Conservation (phyloP, 768 basidiomycete species). For the Tulasnella sp. region DNA sequence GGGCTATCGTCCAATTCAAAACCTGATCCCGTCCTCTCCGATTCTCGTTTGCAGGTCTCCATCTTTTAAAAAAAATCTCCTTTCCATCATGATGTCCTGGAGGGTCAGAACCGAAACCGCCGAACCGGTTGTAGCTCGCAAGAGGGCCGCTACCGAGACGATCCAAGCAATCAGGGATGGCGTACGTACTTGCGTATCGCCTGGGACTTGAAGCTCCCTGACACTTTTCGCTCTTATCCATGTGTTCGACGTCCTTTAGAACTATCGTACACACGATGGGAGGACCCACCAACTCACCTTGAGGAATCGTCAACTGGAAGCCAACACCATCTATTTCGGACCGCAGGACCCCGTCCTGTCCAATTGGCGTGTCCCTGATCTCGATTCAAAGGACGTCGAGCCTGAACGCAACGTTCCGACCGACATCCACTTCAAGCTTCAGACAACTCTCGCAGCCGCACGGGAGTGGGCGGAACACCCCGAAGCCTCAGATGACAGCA, state of each 20-base stretch:
- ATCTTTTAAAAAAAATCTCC: not conserved
- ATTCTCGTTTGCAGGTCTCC: not conserved
- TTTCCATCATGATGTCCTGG: not conserved
- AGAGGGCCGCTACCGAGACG: not conserved
- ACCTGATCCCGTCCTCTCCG: not conserved
- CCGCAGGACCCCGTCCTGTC: constrained; percentile 13
- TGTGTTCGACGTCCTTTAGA: not conserved
- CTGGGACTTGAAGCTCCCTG: not conserved
- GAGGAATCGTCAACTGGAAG: constrained; percentile 1
- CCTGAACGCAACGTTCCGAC: not conserved
- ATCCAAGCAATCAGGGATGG: not conserved
- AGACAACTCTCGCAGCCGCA: constrained; percentile 15
- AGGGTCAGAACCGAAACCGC: not conserved
- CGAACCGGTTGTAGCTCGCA: not conserved
- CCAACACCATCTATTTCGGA: constrained; percentile 21
- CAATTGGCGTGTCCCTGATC: constrained; percentile 12
- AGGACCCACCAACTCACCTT: not conserved
- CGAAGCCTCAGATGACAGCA: not conserved
- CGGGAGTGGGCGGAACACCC: constrained; percentile 21
- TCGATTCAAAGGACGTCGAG: not conserved
- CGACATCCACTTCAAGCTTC: constrained; percentile 24
- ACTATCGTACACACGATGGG: constrained; percentile 22
- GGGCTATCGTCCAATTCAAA: not conserved
- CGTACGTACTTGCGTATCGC: not conserved
- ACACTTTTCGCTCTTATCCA: not conserved